These are phyloP conservation scores for Neofusicoccum sp. DNA, from an alignment of 2,329 filamentous ascomycete genomes.

Conservation along the genomic window DNA sequence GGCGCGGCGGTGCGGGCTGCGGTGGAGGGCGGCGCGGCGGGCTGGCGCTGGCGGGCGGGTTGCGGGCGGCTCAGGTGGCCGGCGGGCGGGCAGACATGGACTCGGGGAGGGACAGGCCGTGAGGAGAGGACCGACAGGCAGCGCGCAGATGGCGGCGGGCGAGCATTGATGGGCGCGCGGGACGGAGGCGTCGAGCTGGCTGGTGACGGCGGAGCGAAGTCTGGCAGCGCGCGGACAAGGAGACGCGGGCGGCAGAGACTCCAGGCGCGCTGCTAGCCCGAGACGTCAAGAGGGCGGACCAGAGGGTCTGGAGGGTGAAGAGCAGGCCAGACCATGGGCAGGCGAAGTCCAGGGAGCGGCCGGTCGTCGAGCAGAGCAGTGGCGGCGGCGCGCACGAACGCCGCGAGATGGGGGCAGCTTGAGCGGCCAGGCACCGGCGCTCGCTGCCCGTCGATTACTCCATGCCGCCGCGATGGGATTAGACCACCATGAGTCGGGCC, in stretches of 20 bases:
- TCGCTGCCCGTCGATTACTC: slow-evolving; percentile 4
- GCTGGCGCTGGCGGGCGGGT: not conserved
- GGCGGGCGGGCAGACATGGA: slow-evolving; percentile 13
- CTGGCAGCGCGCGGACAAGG: not conserved
- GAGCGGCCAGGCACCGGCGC: slow-evolving; percentile 1
- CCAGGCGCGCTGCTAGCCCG: not conserved
- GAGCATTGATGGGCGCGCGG: slow-evolving; percentile 18
- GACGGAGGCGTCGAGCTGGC: not conserved
- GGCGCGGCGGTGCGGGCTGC: not conserved
- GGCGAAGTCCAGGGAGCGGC: not conserved
- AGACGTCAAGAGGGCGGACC: too few relatives aligned
- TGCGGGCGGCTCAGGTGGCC: not conserved
- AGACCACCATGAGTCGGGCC: too few relatives aligned
- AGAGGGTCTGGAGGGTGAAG: not conserved
- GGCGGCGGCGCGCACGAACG: not conserved
- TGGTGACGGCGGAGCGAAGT: not conserved
- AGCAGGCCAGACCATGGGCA: not conserved
- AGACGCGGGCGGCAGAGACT: not conserved
- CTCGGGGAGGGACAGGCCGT: slow-evolving; percentile 10
- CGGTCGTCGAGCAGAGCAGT: not conserved
- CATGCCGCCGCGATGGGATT: too few relatives aligned
- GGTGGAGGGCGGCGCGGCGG: not conserved
- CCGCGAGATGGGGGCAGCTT: not conserved
- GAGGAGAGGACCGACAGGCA: not conserved
- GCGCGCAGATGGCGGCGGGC: not conserved